Base-by-base conservation (phyloP, 306 rosid species). In the Leucaena leucocephala region DNA sequence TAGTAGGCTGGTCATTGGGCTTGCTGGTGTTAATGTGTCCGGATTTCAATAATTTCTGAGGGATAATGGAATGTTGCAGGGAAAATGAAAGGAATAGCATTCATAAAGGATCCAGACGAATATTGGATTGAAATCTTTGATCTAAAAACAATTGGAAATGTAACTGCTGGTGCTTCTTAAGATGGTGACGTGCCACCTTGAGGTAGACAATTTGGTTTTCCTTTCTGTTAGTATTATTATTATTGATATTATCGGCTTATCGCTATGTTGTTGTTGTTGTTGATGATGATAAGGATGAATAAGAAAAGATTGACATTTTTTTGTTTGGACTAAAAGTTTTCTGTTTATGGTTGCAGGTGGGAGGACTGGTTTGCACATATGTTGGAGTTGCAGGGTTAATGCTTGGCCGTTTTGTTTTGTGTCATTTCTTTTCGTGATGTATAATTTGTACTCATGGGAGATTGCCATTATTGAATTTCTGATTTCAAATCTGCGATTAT, bases 81-180 rank as follows among this genome's bases (percentile, higher is more conserved):
- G 49, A 90, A 95, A 85, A 89, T 95, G 96, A 95, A 93, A 79
- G 97, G 99, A 59, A 82, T 95, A 72, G 98, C 98, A 46, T 93
- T 91, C 83, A 90, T 95, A 27, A 91, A 95, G 87, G 98, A 95
- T 84, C 99, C 99, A 4, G 98, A 95, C 85, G 98, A 91, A 66
- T 95, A 95, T 80, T 95, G 98, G 98, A 90, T 95, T 80, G 99
- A 95, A 88, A 84, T 92, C 61, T 95, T 95, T 75, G 99, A 95
- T 80, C 88, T 71, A n/a, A 84, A 93, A 84, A 21, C 80, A 27
- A 88, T 95, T 15, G 92, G 91, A 71, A 75, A 35, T 17, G 3
- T 81, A 22, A 78, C 91, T 52, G 57, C 68, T 63, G 46, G 14
- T 62, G 84, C 82, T 79, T 34, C 85, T 55, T 91, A 78, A 92